Evolutionary conservation across 2,329 filamentous ascomycete genomes (phyloP).

Genomic region (Talaromyces atroroseus): DNA sequence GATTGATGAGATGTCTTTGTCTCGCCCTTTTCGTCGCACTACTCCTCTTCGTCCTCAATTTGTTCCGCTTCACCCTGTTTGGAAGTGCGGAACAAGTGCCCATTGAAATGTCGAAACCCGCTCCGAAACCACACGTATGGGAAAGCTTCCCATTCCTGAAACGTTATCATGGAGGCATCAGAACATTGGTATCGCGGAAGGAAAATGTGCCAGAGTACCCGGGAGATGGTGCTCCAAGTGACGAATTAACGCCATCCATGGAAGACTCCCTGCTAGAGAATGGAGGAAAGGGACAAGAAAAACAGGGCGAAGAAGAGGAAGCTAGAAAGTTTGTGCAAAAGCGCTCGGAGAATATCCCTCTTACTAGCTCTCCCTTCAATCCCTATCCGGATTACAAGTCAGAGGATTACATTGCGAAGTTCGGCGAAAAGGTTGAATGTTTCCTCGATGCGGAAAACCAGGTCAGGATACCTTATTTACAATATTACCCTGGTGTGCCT

Average conservation of each 20-base stretch:
- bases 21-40: conserved; percentile 64
- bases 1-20: conserved; percentile 72
- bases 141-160: conserved; percentile 79
- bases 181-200: conserved; percentile 59
- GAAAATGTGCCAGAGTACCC: conserved; percentile 81
- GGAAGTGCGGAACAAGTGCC: conserved; percentile 24
- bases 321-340: conserved; percentile 21
- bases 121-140: conserved; percentile 66
- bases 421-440: conserved; percentile 64
- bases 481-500: conserved; percentile 71
- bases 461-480: conserved; percentile 61
- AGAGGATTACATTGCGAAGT: conserved; percentile 50
- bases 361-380: conserved; percentile 52
- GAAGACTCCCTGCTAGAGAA: conserved; percentile 27
- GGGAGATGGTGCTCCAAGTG: conserved; percentile 49
- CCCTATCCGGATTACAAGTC: conserved; percentile 64
- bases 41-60: conserved; percentile 67
- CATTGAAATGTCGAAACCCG: conserved; percentile 50
- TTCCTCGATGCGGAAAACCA: conserved; percentile 66
- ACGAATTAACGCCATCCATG: conserved; percentile 25
- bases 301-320: conserved; percentile 27
- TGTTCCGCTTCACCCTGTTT: conserved; percentile 67
- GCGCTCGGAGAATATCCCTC: conserved; percentile 1
- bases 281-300: conserved; percentile 28
- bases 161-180: conserved; percentile 84